Evolutionary conservation across 139 green algal species (phyloP).

Genomic region (Chloropicon primus): DNA sequence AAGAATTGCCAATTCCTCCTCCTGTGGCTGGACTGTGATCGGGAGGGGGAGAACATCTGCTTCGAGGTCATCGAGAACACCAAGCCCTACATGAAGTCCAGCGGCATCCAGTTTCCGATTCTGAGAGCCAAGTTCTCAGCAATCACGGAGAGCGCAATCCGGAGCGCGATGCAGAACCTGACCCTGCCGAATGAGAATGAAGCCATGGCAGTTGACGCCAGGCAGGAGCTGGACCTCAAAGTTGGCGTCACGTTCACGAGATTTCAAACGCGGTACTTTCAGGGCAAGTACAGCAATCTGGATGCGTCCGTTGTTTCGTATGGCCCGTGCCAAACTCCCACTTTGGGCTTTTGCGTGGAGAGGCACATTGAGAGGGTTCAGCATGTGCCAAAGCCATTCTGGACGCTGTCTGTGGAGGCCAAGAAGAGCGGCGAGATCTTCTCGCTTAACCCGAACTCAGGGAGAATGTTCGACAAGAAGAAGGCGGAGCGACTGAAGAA

Average conservation of each 20-base stretch:
- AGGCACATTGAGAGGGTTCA: constrained; percentile 11
- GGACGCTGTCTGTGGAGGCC: constrained; percentile 34
- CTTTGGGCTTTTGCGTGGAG: constrained; percentile 54
- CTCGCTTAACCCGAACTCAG: constrained; percentile 47
- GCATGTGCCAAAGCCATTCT: constrained; percentile 42
- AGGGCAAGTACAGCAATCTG: constrained; percentile 78
- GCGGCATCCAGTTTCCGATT: constrained; percentile 14
- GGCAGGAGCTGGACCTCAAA: constrained; percentile 67
- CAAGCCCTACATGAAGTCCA: background rate
- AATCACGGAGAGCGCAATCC: constrained; percentile 58
- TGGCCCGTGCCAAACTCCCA: constrained; percentile 78
- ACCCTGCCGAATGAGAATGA: constrained; percentile 61
- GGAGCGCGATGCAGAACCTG: constrained; percentile 64
- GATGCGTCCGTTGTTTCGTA: constrained; percentile 68
- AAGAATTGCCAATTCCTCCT: constrained; percentile 45
- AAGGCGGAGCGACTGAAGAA: constrained; percentile 21
- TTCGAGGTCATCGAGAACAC: constrained; percentile 55
- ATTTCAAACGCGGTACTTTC: constrained; percentile 71
- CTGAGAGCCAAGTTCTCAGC: constrained; percentile 60
- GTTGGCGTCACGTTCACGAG: constrained; percentile 72
- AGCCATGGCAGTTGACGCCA: constrained; percentile 63
- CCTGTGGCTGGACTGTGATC: constrained; percentile 81
- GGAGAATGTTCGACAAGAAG: constrained; percentile 56
- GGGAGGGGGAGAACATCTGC: constrained; percentile 86
- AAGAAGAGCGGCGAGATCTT: constrained; percentile 18